Percentiles rank a stretch among this genome's conserved stretches.
phyloP scores from a whole-genome alignment of 805 yeast genomes.

The Ogataea saltuana region DNA sequence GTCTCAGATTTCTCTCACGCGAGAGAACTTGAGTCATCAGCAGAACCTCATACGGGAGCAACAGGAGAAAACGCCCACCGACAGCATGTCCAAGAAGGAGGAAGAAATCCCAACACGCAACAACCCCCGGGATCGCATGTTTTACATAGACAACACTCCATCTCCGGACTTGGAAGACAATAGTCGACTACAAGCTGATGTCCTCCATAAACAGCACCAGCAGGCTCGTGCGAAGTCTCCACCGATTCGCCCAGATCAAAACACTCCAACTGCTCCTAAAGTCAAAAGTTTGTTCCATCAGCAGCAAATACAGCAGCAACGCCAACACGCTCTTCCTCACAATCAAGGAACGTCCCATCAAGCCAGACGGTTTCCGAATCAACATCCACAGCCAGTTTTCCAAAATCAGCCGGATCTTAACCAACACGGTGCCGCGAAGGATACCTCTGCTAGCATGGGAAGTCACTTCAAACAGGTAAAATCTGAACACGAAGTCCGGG shows the following conservation, averaged over 20 bases:
- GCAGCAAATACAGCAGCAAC: conserved; percentile 12
- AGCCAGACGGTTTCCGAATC: neutral
- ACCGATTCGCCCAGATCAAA: conserved; percentile 10
- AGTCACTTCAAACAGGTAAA: neutral
- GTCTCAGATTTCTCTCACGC: conserved; percentile 18
- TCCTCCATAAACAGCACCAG: conserved; percentile 5
- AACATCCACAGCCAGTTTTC: neutral
- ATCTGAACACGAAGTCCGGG: neutral
- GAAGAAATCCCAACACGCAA: neutral
- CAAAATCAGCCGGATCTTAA: neutral
- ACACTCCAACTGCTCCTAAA: conserved; percentile 10
- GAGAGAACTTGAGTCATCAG: conserved; percentile 19
- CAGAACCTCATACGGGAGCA: conserved; percentile 16
- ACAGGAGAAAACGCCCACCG: conserved; percentile 1
- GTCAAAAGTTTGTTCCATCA: conserved; percentile 15
- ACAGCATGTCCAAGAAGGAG: neutral
- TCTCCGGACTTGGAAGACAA: conserved; percentile 27
- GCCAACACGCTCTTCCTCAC: conserved; percentile 1
- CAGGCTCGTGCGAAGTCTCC: conserved; percentile 10
- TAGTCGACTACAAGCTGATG: conserved; percentile 1
- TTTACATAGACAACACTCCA: conserved; percentile 36
- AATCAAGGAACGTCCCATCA: conserved; percentile 9
- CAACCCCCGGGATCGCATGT: conserved; percentile 27
- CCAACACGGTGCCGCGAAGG: too few species aligned
- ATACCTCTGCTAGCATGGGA: too few species aligned